phyloP scores from a whole-genome alignment of 2,329 filamentous ascomycete species.

The Hypoxylon sp. region DNA sequence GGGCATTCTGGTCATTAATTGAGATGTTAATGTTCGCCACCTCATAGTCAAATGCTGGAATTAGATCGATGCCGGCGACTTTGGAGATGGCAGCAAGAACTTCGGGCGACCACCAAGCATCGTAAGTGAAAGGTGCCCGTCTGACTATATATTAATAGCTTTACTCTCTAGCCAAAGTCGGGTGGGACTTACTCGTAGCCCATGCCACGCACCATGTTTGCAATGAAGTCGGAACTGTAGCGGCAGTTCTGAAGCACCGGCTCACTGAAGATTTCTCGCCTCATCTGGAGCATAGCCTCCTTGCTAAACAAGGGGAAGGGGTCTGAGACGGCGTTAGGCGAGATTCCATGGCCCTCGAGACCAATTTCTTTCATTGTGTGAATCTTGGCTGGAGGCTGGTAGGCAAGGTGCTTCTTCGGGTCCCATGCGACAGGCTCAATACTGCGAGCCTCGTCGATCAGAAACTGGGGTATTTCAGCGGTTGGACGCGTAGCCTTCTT shows the following conservation, averaged over 20 bases:
- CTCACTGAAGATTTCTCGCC: constrained; percentile 66
- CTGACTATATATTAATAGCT: constrained; percentile 55
- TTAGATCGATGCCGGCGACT: constrained; percentile 71
- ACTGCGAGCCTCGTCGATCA: constrained; percentile 49
- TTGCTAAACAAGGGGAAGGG: constrained; percentile 70
- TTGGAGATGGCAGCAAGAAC: constrained; percentile 68
- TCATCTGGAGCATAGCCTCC: constrained; percentile 70
- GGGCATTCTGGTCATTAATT: constrained; percentile 43
- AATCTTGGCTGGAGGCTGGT: constrained; percentile 61
- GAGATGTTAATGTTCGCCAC: constrained; percentile 71
- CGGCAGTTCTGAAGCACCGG: constrained; percentile 65
- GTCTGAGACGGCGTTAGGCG: constrained; percentile 69
- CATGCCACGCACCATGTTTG: constrained; percentile 69
- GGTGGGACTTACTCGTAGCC: constrained; percentile 20
- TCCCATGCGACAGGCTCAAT: constrained; percentile 57
- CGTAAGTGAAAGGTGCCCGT: constrained; percentile 71
- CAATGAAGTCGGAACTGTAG: constrained; percentile 57
- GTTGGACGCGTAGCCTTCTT: constrained; percentile 51
- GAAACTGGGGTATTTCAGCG: constrained; percentile 49
- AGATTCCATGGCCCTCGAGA: constrained; percentile 66
- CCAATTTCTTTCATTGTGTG: constrained; percentile 70
- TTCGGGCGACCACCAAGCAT: constrained; percentile 68
- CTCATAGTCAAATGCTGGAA: constrained; percentile 70
- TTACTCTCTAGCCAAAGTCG: neutral
- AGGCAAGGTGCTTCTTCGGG: constrained; percentile 65